Evolutionary conservation across 1,284 basidiomycete species (phyloP).

Genomic region (Ceratobasidium sp.): DNA sequence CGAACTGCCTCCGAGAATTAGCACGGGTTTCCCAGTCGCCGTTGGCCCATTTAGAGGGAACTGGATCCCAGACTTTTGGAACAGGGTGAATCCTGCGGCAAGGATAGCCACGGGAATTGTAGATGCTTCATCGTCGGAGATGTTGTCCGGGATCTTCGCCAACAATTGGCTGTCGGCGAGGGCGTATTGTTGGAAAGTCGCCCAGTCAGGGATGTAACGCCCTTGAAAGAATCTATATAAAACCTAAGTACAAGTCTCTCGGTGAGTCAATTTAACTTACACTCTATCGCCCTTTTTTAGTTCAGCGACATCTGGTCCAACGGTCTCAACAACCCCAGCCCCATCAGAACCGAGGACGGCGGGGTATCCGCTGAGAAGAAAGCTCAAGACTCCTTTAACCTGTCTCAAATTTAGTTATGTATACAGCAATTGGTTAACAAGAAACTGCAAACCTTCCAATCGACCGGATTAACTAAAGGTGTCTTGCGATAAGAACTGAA

Average conservation of each 20-base stretch:
- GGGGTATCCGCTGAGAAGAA: neutral
- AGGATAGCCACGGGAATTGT: slow-evolving; percentile 49
- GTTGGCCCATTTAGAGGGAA: slow-evolving; percentile 47
- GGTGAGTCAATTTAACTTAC: too few relatives aligned
- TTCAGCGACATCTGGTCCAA: slow-evolving; percentile 5
- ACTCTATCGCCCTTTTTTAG: slow-evolving; percentile 34
- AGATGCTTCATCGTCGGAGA: slow-evolving; percentile 5
- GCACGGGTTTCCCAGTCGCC: slow-evolving; percentile 51
- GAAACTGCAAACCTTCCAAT: slow-evolving; percentile 9
- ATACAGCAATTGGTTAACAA: neutral
- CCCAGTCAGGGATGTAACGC: neutral
- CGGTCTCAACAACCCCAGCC: slow-evolving; percentile 10
- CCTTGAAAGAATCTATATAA: slow-evolving; percentile 32
- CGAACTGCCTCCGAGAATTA: slow-evolving; percentile 57
- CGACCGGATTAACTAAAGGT: slow-evolving; percentile 14
- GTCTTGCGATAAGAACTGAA: neutral
- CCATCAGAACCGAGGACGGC: slow-evolving; percentile 36
- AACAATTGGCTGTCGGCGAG: neutral
- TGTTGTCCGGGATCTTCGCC: neutral
- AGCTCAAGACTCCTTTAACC: neutral
- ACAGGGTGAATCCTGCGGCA: slow-evolving; percentile 29
- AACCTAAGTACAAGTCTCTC: neutral
- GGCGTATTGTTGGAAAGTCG: slow-evolving; percentile 27
- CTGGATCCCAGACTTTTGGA: slow-evolving; percentile 27
- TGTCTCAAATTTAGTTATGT: neutral